Percentiles rank a stretch among this genome's conserved stretches.
phyloP scores from a whole-genome alignment of 164 flowering plant genomes.

The Dillenia turbinata region DNA sequence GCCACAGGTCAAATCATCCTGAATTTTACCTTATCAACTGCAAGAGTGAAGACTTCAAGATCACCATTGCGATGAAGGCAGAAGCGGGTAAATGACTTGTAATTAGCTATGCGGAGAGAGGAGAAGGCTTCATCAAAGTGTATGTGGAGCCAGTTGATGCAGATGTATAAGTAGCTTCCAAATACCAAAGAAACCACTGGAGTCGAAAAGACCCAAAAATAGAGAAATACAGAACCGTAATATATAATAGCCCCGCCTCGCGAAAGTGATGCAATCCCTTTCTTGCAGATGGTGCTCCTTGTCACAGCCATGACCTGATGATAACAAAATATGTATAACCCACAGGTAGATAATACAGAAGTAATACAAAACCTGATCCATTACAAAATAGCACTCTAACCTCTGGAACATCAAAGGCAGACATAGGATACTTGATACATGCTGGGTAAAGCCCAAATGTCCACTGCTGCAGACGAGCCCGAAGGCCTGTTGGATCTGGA shows the following conservation, averaged over 20 bases:
- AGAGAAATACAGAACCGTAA: slow-evolving; percentile 88
- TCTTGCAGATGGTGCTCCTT: slow-evolving; percentile 79
- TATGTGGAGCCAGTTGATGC: slow-evolving; percentile 96
- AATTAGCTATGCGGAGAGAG: slow-evolving; percentile 94
- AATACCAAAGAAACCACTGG: slow-evolving; percentile 93
- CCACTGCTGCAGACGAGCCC: slow-evolving; percentile 94
- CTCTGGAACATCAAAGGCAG: slow-evolving; percentile 99
- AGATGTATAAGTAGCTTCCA: slow-evolving; percentile 91
- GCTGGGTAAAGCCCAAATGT: slow-evolving; percentile 99
- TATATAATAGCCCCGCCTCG: slow-evolving; percentile 77
- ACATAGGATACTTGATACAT: slow-evolving; percentile 97
- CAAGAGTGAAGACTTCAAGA: slow-evolving; percentile 94
- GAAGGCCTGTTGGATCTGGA: slow-evolving; percentile 98
- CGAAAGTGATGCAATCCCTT: slow-evolving; percentile 75
- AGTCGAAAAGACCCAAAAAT: slow-evolving; percentile 97
- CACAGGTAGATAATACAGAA: neutral
- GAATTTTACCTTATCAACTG: slow-evolving; percentile 80
- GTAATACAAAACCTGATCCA: neutral
- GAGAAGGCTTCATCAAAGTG: slow-evolving; percentile 99
- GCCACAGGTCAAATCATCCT: too few species aligned
- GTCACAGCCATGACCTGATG: slow-evolving; percentile 97
- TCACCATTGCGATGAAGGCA: slow-evolving; percentile 73
- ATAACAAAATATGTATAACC: slow-evolving; percentile 1
- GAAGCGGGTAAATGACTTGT: slow-evolving; percentile 93
- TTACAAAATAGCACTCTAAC: slow-evolving; percentile 22